These are phyloP conservation scores for Candida vartiovaarae DNA, from an alignment of 805 yeast genomes.

Conservation along the genomic window DNA sequence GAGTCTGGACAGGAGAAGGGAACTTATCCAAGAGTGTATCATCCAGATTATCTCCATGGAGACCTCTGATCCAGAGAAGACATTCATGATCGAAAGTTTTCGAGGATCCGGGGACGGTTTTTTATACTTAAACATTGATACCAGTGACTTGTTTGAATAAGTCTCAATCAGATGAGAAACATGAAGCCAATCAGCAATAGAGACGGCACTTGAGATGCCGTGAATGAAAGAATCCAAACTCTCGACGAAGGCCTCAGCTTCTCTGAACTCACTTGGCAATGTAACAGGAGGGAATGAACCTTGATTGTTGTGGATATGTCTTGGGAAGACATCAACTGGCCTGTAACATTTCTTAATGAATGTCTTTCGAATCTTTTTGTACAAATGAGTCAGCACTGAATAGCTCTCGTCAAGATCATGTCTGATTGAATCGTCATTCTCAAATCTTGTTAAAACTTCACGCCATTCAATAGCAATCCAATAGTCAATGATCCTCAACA, in stretches of 20 bases:
- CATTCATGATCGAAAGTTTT: conserved; percentile 56
- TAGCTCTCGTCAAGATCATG: conserved; percentile 25
- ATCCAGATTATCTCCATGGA: conserved; percentile 38
- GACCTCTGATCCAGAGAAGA: conserved; percentile 62
- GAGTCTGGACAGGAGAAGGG: conserved; percentile 62
- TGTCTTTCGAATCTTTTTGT: conserved; percentile 58
- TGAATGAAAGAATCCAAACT: conserved; percentile 57
- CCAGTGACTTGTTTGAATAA: conserved; percentile 49
- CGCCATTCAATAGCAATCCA: conserved; percentile 53
- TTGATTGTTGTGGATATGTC: conserved; percentile 1
- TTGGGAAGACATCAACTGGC: conserved; percentile 34
- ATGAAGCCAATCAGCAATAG: conserved; percentile 71
- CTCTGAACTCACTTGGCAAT: conserved; percentile 33
- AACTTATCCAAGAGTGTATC: conserved; percentile 40
- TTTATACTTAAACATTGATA: conserved; percentile 48
- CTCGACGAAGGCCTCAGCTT: conserved; percentile 54
- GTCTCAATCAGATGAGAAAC: conserved; percentile 68
- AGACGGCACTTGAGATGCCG: conserved; percentile 48
- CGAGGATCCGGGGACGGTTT: conserved; percentile 31
- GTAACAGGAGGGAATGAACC: conserved; percentile 1
- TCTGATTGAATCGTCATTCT: conserved; percentile 14
- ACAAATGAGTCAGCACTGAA: conserved; percentile 33
- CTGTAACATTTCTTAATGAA: conserved; percentile 67
- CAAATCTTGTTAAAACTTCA: conserved; percentile 21
- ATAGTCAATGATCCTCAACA: conserved; percentile 60